phyloP scores from a whole-genome alignment of 2,329 filamentous ascomycete species.

The Dactylonectria estremocensis region DNA sequence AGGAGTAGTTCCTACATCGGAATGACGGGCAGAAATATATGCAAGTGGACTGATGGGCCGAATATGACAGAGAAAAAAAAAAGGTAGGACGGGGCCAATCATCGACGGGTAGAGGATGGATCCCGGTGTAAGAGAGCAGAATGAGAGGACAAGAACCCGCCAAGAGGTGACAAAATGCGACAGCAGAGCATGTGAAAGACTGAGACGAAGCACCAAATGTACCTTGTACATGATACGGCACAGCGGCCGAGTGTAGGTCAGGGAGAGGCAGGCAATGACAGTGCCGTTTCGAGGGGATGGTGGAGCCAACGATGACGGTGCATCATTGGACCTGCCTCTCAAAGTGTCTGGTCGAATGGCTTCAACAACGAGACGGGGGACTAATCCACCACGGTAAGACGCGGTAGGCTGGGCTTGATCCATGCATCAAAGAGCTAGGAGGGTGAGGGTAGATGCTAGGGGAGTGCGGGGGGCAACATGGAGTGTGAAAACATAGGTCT shows the following conservation, averaged over 20 bases:
- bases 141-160: background rate
- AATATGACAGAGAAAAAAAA: constrained; percentile 34
- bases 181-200: constrained; percentile 12
- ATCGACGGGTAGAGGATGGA: constrained; percentile 22
- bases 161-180: constrained; percentile 38
- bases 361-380: constrained; percentile 24
- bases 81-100: constrained; percentile 16
- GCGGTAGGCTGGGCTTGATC: constrained; percentile 28
- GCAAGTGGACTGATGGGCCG: constrained; percentile 44
- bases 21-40: constrained; percentile 30
- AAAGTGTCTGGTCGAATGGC: constrained; percentile 23
- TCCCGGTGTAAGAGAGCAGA: constrained; percentile 35
- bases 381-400: constrained; percentile 20
- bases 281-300: constrained; percentile 29
- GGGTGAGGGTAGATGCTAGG: constrained; percentile 12
- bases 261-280: constrained; percentile 2
- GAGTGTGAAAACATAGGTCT: constrained; percentile 5
- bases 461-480: constrained; percentile 6
- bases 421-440: constrained; percentile 1
- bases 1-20: constrained; percentile 34
- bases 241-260: constrained; percentile 36
- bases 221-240: constrained; percentile 21
- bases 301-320: constrained; percentile 34
- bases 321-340: constrained; percentile 25
- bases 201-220: background rate